Evolutionary conservation across 305 asterid species (phyloP).

Genomic region (Salvia sclarea): DNA sequence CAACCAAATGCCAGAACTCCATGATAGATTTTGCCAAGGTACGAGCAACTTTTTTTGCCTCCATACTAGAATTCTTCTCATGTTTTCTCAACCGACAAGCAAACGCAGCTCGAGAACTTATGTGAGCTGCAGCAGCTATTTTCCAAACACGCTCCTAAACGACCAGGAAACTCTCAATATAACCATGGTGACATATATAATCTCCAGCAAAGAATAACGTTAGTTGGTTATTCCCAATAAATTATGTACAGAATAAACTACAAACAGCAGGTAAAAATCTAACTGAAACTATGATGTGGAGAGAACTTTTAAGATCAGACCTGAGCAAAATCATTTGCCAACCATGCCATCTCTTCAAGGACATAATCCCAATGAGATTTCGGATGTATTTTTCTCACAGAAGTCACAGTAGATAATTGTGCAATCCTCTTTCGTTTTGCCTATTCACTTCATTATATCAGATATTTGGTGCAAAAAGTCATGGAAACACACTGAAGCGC

Average conservation of each 20-base stretch:
- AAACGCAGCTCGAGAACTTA: constrained; percentile 60
- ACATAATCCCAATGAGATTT: constrained; percentile 92
- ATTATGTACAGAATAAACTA: not conserved
- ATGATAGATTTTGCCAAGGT: constrained; percentile 70
- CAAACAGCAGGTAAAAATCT: constrained; percentile 23
- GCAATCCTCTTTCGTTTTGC: constrained; percentile 78
- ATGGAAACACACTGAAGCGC: constrained; percentile 30
- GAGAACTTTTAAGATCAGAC: constrained; percentile 40
- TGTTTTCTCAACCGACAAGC: constrained; percentile 47
- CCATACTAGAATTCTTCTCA: constrained; percentile 44
- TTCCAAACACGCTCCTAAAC: constrained; percentile 97
- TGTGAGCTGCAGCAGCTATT: constrained; percentile 69
- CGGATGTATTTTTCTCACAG: constrained; percentile 38
- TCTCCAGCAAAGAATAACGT: constrained; percentile 16
- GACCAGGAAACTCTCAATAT: constrained; percentile 25
- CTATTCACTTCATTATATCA: constrained; percentile 60
- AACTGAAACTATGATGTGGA: constrained; percentile 11
- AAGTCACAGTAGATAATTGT: constrained; percentile 55
- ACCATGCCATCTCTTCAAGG: constrained; percentile 97
- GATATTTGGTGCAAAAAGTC: constrained; percentile 36
- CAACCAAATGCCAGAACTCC: constrained; percentile 80
- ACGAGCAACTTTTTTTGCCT: constrained; percentile 62
- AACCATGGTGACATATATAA: constrained; percentile 9
- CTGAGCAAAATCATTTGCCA: constrained; percentile 99
- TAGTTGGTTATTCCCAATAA: constrained; percentile 9